Evolutionary conservation across 1,284 basidiomycete genomes (phyloP).

Genomic region (Neolentinus lepideus): DNA sequence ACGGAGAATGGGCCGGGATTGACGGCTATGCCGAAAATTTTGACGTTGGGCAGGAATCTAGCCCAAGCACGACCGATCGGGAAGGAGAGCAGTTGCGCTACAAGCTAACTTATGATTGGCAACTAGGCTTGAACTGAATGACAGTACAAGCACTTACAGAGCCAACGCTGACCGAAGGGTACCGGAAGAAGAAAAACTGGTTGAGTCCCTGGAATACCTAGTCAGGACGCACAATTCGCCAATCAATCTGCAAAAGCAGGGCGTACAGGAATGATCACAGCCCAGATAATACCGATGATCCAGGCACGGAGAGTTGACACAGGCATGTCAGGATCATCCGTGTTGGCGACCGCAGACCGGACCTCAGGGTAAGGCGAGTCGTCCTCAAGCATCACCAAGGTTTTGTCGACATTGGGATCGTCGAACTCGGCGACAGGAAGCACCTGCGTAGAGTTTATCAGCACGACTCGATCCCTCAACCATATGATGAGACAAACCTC

Average conservation of each 20-base stretch:
- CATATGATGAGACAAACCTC: no score
- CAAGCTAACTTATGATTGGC: constrained; percentile 25
- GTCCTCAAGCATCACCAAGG: constrained; percentile 12
- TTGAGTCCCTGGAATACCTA: constrained; percentile 25
- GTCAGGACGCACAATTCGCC: no score
- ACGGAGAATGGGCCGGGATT: constrained; percentile 42
- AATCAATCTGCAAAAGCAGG: no score
- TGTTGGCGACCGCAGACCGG: constrained; percentile 26
- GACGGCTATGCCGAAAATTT: constrained; percentile 32
- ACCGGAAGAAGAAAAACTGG: constrained; percentile 50
- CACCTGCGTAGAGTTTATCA: no score
- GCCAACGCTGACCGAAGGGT: constrained; percentile 35
- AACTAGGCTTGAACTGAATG: background rate
- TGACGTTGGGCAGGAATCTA: constrained; percentile 30
- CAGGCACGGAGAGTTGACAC: constrained; percentile 29
- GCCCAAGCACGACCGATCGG: constrained; percentile 38
- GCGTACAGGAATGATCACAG: constrained; percentile 34
- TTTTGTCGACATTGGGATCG: no score
- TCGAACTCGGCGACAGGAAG: no score
- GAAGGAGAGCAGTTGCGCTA: constrained; percentile 39
- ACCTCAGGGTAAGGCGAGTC: constrained; percentile 29
- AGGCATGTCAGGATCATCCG: constrained; percentile 18
- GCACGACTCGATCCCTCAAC: no score
- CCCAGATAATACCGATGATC: constrained; percentile 34
- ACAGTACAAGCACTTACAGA: constrained; percentile 14